Evolutionary conservation across 2,329 filamentous ascomycete species (phyloP), one percentile per base, ranked within the genome.

Genomic region (Elsinoe arachidis): DNA sequence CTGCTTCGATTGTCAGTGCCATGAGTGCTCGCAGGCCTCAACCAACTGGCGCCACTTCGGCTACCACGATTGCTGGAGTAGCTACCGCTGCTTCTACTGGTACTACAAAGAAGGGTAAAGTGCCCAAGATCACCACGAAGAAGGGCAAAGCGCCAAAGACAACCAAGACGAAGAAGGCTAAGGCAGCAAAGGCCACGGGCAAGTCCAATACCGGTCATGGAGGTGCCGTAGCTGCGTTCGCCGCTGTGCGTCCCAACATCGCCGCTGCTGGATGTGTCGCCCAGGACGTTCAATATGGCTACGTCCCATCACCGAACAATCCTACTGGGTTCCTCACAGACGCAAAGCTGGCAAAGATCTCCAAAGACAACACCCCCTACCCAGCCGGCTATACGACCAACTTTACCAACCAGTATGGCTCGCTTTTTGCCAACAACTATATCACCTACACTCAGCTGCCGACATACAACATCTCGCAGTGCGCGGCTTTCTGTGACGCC

Each of bases 351-450:
- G 49, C 57, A 35, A 49, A 35, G 7, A 21, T 61, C 15, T 26
- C 60, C 49, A 53, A 56, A 26, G 58, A 52, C 17, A 35, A 46
- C 6, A 56, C 23, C 11, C 43, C 49, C 34, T 58, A 58, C 34
- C 58, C 60, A 19, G 60, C 60, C 19, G 60, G 60, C 11, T 61
- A 61, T 26, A 56, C 55, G 10, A 61, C 60, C 7, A 59, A 53
- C 46, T 61, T 61, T 37, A 59, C 55, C 12, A 52, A 55, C 7
- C 41, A 55, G 4, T 58, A 51, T 19, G 60, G 47, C 3, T 53
- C 35, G 14, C 52, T 61, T 6, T 56, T 57, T 17, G 62, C 60
- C 34, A 38, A 52, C 23, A 60, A 58, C 38, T 63, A 64, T 37
- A 52, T 63, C 33, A 58, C 56, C 7, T 60, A 56, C 52, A 26